phyloP scores from a whole-genome alignment of 768 basidiomycete genomes.

The Agaricus sinodeliciosus region DNA sequence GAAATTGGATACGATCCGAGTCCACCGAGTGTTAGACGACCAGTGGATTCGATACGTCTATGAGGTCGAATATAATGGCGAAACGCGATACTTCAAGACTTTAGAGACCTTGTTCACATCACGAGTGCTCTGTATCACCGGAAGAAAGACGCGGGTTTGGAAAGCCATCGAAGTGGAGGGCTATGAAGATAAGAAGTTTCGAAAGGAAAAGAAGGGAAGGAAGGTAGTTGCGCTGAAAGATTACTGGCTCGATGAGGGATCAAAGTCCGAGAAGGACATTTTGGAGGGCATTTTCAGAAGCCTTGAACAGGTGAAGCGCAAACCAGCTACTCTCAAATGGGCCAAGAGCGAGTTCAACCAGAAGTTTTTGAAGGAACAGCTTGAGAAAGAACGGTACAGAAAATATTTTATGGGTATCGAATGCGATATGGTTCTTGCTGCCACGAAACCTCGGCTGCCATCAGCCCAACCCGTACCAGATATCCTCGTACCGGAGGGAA shows the following conservation, averaged over 20 bases:
- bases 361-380: neutral
- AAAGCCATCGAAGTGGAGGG: conserved; percentile 6
- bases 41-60: neutral
- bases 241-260: conserved; percentile 13
- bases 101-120: neutral
- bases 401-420: conserved; percentile 2
- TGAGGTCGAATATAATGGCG: neutral
- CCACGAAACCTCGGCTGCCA: neutral
- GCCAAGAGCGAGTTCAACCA: neutral
- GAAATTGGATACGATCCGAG: conserved; percentile 7
- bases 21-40: neutral
- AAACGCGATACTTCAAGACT: neutral
- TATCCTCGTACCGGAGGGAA: too few relatives aligned
- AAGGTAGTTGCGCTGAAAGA: conserved; percentile 12
- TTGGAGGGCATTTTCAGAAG: conserved; percentile 10
- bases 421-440: neutral
- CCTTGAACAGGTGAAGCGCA: neutral
- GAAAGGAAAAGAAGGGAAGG: neutral
- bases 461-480: neutral
- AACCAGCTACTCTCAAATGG: too few relatives aligned
- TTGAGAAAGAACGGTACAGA: neutral
- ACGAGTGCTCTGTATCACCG: conserved; percentile 4
- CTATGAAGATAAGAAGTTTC: neutral
- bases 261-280: conserved; percentile 11
- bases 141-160: conserved; percentile 12